Evolutionary conservation across 1,284 basidiomycete genomes (phyloP).

Genomic region (Trametes hirsuta): DNA sequence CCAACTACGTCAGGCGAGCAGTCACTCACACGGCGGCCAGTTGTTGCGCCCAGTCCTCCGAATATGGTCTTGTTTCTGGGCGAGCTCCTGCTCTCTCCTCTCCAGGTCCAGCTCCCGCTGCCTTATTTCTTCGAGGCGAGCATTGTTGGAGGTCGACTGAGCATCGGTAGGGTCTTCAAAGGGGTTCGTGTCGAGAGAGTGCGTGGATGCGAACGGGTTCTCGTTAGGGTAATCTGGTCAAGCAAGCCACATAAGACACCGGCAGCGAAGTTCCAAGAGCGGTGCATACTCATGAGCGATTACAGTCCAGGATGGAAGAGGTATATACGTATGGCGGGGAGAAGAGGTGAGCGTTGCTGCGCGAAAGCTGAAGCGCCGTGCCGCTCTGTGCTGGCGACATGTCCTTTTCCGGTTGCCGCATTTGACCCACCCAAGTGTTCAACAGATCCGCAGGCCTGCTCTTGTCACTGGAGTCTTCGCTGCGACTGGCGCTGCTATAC

Average conservation of each 20-base stretch:
- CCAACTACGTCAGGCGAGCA: conserved; percentile 18
- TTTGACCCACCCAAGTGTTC: background rate
- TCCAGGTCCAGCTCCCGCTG: conserved; percentile 82
- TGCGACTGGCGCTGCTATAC: too few species aligned
- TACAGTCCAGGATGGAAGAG: conserved; percentile 1
- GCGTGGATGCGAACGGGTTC: conserved; percentile 83
- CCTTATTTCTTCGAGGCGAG: conserved; percentile 63
- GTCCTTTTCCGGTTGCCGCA: conserved; percentile 14
- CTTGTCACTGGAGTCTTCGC: background rate
- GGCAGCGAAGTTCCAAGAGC: background rate
- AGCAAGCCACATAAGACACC: conserved; percentile 4
- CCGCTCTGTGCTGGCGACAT: conserved; percentile 8
- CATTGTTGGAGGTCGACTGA: conserved; percentile 37
- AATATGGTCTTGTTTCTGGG: conserved; percentile 70
- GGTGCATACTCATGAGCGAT: conserved; percentile 28
- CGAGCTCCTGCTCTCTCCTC: conserved; percentile 74
- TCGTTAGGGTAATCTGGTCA: conserved; percentile 37
- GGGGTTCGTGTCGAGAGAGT: conserved; percentile 81
- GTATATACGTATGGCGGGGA: conserved; percentile 10
- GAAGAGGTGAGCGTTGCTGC: conserved; percentile 15
- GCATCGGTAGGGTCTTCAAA: conserved; percentile 70
- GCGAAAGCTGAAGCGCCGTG: conserved; percentile 7
- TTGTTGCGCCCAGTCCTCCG: conserved; percentile 85
- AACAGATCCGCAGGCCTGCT: background rate
- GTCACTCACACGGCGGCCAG: conserved; percentile 79